Evolutionary conservation across 2,329 filamentous ascomycete species (phyloP).

Genomic region (Aspergillus chevalieri): DNA sequence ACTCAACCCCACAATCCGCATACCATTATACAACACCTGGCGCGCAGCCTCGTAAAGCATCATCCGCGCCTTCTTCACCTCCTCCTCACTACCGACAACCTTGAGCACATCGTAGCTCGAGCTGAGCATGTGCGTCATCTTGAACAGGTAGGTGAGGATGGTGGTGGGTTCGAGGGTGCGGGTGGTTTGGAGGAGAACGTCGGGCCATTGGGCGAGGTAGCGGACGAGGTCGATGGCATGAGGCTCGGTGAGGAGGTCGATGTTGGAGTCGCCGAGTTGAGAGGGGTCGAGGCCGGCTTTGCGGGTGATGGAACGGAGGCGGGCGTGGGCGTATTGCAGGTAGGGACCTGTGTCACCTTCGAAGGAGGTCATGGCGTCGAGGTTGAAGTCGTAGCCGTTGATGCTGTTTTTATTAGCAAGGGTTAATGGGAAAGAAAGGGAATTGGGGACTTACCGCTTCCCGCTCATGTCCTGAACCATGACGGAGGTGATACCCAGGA

Average conservation of each 20-base stretch:
- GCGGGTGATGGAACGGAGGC: conserved; percentile 54
- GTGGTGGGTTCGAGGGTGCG: conserved; percentile 63
- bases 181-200: conserved; percentile 57
- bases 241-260: conserved; percentile 55
- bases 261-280: conserved; percentile 50
- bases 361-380: conserved; percentile 60
- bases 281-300: conserved; percentile 46
- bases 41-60: conserved; percentile 58
- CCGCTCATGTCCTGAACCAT: conserved; percentile 99
- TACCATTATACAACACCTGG: conserved; percentile 60
- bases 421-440: conserved; percentile 27
- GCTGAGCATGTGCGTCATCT: conserved; percentile 58
- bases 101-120: conserved; percentile 58
- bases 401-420: conserved; percentile 46
- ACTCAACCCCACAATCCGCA: conserved; percentile 58
- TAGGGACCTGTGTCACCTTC: conserved; percentile 62
- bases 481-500: conserved; percentile 83
- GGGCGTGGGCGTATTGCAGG: conserved; percentile 58
- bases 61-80: conserved; percentile 54
- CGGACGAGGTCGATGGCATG: conserved; percentile 59
- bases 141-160: conserved; percentile 62
- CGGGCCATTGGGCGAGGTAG: conserved; percentile 58
- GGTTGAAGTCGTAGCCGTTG: conserved; percentile 61
- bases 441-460: conserved; percentile 59
- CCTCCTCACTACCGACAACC: conserved; percentile 54